Base-by-base conservation (phyloP, 345 rosid genomes). In the Conringia planisiliqua region DNA sequence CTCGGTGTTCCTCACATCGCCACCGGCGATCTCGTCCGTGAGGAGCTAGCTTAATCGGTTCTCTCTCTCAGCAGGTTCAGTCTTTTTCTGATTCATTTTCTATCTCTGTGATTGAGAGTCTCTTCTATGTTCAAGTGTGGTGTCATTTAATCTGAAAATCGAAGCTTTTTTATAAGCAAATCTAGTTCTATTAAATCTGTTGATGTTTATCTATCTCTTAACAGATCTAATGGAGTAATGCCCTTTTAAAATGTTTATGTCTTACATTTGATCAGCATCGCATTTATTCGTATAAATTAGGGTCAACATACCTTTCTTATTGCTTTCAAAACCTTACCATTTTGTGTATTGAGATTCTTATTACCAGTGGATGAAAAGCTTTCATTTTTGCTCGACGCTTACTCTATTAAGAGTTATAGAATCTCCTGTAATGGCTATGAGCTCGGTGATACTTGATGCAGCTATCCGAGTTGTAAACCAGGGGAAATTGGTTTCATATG, bases 1-100 rank as follows among this genome's bases (percentile, higher is more conserved):
- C 94, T 95, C 59, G 90, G 91, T 18, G 92, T 90, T 43, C 97
- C 97, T 59, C 98, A 92, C 47, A 95, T 95, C 85, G 94, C 97
- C 76, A 90, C 97, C 42, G 98, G 94, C 57, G 97, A 90, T 87
- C 97, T 92, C 78, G 97, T 95, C 67, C 92, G 96, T 29, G 91
- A 87, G 29, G 99, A 86, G 80, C 89, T 92, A 27, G 83, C 89
- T 74, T 83, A 96, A 22, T 78, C 92, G 91, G 97, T 9, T 81
- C 96, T n/a, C 85, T 90, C 43, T 81, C 97, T 7, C 78, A 80
- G 30, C 91, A 90, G 89, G 96, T 90, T 2, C 50, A 57, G 22
- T 14, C 29, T 30, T 61, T 7, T 43, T 9, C 5, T 12, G 4
- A 4, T 18, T 5, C 3, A 3, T 1, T 7, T 3, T 50, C n/a